phyloP scores from a whole-genome alignment of 495 filamentous ascomycete species.

The Beverwykella pulmonaria region DNA sequence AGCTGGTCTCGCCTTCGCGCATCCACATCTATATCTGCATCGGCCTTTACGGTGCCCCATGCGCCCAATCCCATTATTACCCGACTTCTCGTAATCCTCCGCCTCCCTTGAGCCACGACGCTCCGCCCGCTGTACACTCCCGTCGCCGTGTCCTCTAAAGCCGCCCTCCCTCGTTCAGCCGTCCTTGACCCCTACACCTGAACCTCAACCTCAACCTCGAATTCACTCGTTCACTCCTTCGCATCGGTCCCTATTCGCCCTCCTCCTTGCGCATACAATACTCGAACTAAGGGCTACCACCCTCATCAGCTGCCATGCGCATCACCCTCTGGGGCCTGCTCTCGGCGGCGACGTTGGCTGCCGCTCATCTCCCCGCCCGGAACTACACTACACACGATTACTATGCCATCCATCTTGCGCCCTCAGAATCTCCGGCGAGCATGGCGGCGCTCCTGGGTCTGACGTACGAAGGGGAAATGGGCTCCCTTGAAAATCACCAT shows the following conservation, averaged over 20 bases:
- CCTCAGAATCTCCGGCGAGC: slow-evolving; percentile 64
- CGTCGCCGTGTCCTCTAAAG: neutral
- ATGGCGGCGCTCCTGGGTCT: slow-evolving; percentile 75
- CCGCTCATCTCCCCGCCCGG: slow-evolving; percentile 40
- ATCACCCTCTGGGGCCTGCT: slow-evolving; percentile 51
- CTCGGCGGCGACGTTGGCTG: slow-evolving; percentile 47
- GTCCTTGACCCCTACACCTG: neutral
- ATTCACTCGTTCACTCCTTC: no score
- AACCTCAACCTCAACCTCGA: no score
- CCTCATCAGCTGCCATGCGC: slow-evolving; percentile 47
- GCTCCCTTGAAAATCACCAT: slow-evolving; percentile 79
- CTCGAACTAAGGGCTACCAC: neutral
- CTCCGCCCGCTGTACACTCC: neutral
- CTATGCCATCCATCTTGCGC: slow-evolving; percentile 82
- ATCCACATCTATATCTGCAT: neutral
- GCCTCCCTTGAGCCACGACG: neutral
- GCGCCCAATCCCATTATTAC: neutral
- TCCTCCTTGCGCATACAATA: neutral
- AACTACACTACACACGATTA: slow-evolving; percentile 79
- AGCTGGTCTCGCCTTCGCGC: neutral
- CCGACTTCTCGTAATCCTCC: slow-evolving; percentile 20
- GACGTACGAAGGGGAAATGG: slow-evolving; percentile 79
- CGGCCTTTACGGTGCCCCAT: neutral
- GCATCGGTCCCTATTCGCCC: neutral
- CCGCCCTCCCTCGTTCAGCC: neutral